Percentiles rank a stretch among this genome's conserved stretches.
Conservation (phyloP, 2,329 filamentous ascomycete species). For the Cadophora sp. region DNA sequence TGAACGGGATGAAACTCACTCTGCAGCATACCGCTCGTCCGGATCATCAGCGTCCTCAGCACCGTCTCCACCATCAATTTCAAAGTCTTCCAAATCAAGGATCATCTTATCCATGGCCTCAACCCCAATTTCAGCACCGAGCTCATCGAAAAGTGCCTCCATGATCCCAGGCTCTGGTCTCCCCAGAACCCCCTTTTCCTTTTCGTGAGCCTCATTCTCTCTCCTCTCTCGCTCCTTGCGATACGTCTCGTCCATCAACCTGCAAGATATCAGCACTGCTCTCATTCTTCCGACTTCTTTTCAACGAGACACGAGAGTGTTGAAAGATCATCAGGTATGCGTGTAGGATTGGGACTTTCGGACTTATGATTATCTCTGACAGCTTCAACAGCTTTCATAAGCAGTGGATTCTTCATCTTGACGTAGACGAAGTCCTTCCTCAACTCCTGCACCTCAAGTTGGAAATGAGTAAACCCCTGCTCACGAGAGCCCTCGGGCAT, state of each 20-base stretch:
- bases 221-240: background rate
- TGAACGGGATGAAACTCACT: background rate
- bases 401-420: background rate
- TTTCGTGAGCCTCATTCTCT: background rate
- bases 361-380: background rate
- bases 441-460: background rate
- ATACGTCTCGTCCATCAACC: background rate
- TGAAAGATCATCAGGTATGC: no score
- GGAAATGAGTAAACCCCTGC: background rate
- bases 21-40: background rate
- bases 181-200: background rate
- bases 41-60: background rate
- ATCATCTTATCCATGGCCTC: background rate
- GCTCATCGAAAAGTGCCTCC: background rate
- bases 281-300: background rate
- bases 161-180: background rate
- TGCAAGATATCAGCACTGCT: background rate
- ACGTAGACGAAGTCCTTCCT: background rate
- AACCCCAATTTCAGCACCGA: background rate
- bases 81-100: background rate
- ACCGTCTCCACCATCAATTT: background rate
- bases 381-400: background rate
- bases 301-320: background rate
- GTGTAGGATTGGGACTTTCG: background rate
- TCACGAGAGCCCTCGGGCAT: background rate